These are phyloP conservation scores for Adansonia rubrostipa DNA, from an alignment of 441 rosid genomes.

Conservation along the genomic window DNA sequence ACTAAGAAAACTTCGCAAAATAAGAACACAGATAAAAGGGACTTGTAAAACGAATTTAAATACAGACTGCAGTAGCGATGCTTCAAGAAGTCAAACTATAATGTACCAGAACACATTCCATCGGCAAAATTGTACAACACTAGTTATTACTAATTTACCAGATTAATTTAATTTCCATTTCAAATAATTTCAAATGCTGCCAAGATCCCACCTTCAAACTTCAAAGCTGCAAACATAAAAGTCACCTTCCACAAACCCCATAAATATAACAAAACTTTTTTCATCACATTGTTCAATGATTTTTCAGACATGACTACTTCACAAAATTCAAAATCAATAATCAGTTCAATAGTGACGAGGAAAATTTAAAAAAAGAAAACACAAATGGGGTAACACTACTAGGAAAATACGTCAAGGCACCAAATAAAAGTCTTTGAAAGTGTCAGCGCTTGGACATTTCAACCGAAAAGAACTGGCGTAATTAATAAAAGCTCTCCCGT, in stretches of 20 bases:
- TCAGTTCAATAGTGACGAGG: background rate
- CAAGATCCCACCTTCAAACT: conserved; percentile 13
- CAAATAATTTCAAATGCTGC: background rate
- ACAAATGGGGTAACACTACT: background rate
- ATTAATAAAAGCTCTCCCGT: background rate
- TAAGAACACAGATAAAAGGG: background rate
- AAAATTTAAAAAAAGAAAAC: background rate
- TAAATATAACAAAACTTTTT: background rate
- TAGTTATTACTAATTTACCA: background rate
- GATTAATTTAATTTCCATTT: conserved; percentile 16
- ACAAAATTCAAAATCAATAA: conserved; percentile 12
- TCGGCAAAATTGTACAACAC: conserved; percentile 2
- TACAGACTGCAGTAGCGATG: background rate
- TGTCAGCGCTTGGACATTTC: background rate
- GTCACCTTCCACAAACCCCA: conserved; percentile 3
- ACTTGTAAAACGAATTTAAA: background rate
- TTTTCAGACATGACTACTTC: conserved; percentile 4
- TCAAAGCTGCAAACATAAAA: conserved; percentile 11
- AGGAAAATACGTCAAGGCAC: background rate
- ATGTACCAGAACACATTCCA: conserved; percentile 14
- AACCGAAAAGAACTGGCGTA: background rate
- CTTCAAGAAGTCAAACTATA: conserved; percentile 11
- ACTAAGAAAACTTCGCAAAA: conserved; percentile 2
- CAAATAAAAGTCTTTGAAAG: background rate
- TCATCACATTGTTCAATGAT: conserved; percentile 7